Conservation (phyloP, 2,329 filamentous ascomycete genomes). For the Aspergillus felis region DNA sequence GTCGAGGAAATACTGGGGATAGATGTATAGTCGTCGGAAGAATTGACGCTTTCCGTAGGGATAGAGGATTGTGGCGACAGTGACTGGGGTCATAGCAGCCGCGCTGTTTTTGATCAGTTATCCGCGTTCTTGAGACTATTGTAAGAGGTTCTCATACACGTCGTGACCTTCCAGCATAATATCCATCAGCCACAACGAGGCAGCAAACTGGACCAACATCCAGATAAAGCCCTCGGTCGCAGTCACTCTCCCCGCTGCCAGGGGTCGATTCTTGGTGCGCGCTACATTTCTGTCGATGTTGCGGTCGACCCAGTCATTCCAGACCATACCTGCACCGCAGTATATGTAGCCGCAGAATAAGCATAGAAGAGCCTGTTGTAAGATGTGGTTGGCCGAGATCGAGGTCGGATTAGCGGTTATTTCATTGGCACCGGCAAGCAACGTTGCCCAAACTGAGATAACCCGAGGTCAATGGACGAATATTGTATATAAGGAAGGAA, state of each 20-base stretch:
- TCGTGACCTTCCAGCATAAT: neutral
- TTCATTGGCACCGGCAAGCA: constrained; percentile 1
- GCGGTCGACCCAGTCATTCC: constrained; percentile 29
- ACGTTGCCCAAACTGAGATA: constrained; percentile 1
- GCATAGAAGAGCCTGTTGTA: constrained; percentile 18
- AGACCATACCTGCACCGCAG: constrained; percentile 29
- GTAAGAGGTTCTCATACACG: neutral
- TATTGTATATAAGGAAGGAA: neutral
- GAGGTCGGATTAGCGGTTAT: neutral
- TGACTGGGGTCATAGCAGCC: constrained; percentile 6
- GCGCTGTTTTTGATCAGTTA: neutral
- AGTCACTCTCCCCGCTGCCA: constrained; percentile 20
- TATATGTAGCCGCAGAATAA: constrained; percentile 22
- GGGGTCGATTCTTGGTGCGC: constrained; percentile 25
- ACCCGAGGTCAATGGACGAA: neutral
- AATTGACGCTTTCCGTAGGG: constrained; percentile 8
- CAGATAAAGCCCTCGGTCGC: constrained; percentile 16
- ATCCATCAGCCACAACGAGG: neutral
- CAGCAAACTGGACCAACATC: constrained; percentile 9
- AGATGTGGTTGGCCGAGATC: constrained; percentile 8
- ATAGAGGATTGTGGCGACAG: constrained; percentile 7
- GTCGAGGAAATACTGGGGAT: constrained; percentile 11
- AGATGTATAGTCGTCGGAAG: constrained; percentile 6
- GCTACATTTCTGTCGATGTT: constrained; percentile 25
- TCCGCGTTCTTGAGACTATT: too few relatives aligned